Evolutionary conservation across 768 basidiomycete species (phyloP), one percentile per base, ranked within the genome.

Genomic region (Dendrothele bispora): DNA sequence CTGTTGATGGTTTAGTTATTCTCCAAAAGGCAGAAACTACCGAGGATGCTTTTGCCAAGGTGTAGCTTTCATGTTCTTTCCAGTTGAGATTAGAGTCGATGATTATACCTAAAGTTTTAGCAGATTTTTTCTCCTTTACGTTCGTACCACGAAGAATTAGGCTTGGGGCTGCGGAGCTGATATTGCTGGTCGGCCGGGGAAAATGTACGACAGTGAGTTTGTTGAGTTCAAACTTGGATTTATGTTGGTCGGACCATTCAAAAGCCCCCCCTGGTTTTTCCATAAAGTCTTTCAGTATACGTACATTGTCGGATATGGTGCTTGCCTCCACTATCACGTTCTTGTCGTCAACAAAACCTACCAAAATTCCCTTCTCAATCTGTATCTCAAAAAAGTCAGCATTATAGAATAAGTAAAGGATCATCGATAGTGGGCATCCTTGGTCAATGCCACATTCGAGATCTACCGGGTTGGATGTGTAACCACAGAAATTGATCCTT

Each of bases 391-490:
- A 27, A 2, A 63, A 43, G 39, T 52, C 53, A 20, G 59, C 49
- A 46, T 57, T 60, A 27, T 64, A 63, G 29, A 64, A 51, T 3
- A 57, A 45, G 47, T 64, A 68, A 1, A 61, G 44, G 2, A 61
- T 57, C 41, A 51, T 52, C 0, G 63, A 66, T 3, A 61, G 27
- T 2, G 64, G 57, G 46, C 55, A 46, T 0, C 66, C 67, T 50
- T 67, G 65, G 1, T 50, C 58, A 1, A 66, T 50, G 0, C 65
- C 61, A 20, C 55, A 61, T 0, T 8, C n/a, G 3, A 64, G 37
- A 1, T 20, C 14, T 6, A 60, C 51, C 28, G 36, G 49, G 0
- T 46, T 40, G 0, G 65, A 68, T 1, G 22, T 48, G 50, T 22
- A 65, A 49, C 63, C 59, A n/a, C 65, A 63, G 30, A 70, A 68